Conservation (phyloP, 2,329 filamentous ascomycete species). For the Phialophora macrospora region DNA sequence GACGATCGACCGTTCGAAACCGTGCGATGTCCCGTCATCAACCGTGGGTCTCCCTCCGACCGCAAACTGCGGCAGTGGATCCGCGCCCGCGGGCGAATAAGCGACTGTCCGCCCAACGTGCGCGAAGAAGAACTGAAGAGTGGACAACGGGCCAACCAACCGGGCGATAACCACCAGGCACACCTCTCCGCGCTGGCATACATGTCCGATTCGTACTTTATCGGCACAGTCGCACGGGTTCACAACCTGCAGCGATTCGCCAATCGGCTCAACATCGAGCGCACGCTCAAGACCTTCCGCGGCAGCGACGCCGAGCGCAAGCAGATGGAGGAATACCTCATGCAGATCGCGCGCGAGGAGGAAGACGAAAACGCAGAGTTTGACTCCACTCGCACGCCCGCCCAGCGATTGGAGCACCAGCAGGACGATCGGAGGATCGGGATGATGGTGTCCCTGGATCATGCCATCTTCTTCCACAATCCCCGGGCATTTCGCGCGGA, state of each 20-base stretch:
- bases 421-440: constrained; percentile 43
- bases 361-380: constrained; percentile 46
- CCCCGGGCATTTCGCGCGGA: constrained; percentile 55
- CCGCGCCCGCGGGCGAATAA: constrained; percentile 45
- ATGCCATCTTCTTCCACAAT: constrained; percentile 59
- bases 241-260: constrained; percentile 80
- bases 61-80: constrained; percentile 67
- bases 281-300: constrained; percentile 47
- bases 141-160: constrained; percentile 26
- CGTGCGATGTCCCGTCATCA: constrained; percentile 53
- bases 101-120: constrained; percentile 37
- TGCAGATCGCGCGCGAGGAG: constrained; percentile 51
- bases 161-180: constrained; percentile 39
- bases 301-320: constrained; percentile 52
- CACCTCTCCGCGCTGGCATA: constrained; percentile 82
- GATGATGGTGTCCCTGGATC: constrained; percentile 59
- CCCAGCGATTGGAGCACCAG: not conserved
- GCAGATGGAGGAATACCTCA: constrained; percentile 47
- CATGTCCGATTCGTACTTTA: constrained; percentile 90
- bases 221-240: constrained; percentile 81
- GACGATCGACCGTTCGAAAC: constrained; percentile 44
- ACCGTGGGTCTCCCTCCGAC: constrained; percentile 57
- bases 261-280: constrained; percentile 52
- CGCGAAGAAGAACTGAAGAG: constrained; percentile 33
- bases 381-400: constrained; percentile 1